These are phyloP conservation scores for Fragilariopsis cylindrus DNA, from an alignment of 108 stramenopile genomes.

Conservation along the genomic window DNA sequence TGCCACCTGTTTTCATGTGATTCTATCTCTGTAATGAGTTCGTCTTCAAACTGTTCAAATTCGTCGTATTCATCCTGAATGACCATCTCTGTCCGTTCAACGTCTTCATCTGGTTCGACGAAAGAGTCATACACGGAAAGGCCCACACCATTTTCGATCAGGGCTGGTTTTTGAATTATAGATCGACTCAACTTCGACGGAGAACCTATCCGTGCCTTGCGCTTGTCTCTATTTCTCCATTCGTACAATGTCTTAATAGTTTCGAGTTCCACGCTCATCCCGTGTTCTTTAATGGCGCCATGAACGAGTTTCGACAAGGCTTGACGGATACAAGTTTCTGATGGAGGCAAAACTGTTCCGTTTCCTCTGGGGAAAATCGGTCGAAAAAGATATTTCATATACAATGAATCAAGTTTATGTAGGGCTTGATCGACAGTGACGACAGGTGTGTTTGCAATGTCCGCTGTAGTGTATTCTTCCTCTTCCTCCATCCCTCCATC, in stretches of 20 bases:
- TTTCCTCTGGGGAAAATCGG: slow-evolving; percentile 45
- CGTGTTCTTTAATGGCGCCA: slow-evolving; percentile 20
- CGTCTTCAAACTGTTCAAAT: slow-evolving; percentile 22
- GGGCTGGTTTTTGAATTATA: slow-evolving; percentile 2
- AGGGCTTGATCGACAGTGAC: slow-evolving; percentile 30
- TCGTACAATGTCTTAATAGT: slow-evolving; percentile 44
- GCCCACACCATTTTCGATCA: background rate
- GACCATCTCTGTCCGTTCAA: slow-evolving; percentile 18
- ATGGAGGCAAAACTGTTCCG: slow-evolving; percentile 46
- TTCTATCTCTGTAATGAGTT: slow-evolving; percentile 27
- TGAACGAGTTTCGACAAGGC: slow-evolving; percentile 38
- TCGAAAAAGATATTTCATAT: slow-evolving; percentile 46
- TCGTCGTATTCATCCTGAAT: slow-evolving; percentile 21
- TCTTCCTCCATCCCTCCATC: slow-evolving; percentile 3
- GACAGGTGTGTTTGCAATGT: background rate
- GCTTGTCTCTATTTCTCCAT: slow-evolving; percentile 41
- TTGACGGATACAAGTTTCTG: slow-evolving; percentile 30
- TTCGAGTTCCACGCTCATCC: slow-evolving; percentile 45
- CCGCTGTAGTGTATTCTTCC: background rate
- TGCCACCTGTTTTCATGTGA: slow-evolving; percentile 47
- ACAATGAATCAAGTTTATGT: slow-evolving; percentile 39
- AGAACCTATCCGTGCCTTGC: slow-evolving; percentile 2
- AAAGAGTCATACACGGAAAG: slow-evolving; percentile 39
- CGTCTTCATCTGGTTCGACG: slow-evolving; percentile 26
- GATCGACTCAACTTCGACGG: slow-evolving; percentile 8